These are phyloP conservation scores for Hypoxylon sp. DNA, from an alignment of 2,329 filamentous ascomycete species.

Conservation along the genomic window DNA sequence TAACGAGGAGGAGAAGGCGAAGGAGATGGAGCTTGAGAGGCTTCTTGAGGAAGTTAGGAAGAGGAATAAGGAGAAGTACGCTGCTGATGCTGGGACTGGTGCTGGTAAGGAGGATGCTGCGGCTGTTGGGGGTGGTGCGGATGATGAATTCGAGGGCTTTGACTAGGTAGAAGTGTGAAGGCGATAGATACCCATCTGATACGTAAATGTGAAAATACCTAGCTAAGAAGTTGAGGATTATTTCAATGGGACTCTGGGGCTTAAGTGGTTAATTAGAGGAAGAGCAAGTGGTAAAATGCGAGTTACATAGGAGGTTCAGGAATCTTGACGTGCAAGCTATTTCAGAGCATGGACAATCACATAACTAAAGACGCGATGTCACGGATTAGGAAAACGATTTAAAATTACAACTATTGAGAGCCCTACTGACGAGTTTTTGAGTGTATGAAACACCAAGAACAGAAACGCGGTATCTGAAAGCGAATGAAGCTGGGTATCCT, in stretches of 20 bases:
- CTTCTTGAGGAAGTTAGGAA: slow-evolving; percentile 74
- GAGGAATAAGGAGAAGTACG: slow-evolving; percentile 64
- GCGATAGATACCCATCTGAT: slow-evolving; percentile 31
- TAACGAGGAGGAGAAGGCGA: slow-evolving; percentile 76
- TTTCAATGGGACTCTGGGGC: too few species aligned
- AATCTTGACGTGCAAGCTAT: neutral
- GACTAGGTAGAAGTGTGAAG: slow-evolving; percentile 51
- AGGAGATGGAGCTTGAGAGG: slow-evolving; percentile 72
- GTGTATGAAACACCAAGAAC: slow-evolving; percentile 18
- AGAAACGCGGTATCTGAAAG: slow-evolving; percentile 37
- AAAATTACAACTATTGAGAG: slow-evolving; percentile 20
- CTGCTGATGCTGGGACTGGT: slow-evolving; percentile 47
- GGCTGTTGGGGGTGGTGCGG: slow-evolving; percentile 46
- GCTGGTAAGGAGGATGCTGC: slow-evolving; percentile 40
- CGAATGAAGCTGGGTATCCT: slow-evolving; percentile 52
- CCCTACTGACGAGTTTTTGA: slow-evolving; percentile 9
- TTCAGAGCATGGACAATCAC: neutral
- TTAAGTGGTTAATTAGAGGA: too few species aligned
- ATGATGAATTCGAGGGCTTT: slow-evolving; percentile 72
- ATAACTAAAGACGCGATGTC: neutral
- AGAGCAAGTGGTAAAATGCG: neutral
- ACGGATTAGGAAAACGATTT: neutral
- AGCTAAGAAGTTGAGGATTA: neutral
- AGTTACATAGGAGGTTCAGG: neutral
- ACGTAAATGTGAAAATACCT: neutral